Conservation (phyloP, 2,329 filamentous ascomycete species). For the Aureobasidium sp. region DNA sequence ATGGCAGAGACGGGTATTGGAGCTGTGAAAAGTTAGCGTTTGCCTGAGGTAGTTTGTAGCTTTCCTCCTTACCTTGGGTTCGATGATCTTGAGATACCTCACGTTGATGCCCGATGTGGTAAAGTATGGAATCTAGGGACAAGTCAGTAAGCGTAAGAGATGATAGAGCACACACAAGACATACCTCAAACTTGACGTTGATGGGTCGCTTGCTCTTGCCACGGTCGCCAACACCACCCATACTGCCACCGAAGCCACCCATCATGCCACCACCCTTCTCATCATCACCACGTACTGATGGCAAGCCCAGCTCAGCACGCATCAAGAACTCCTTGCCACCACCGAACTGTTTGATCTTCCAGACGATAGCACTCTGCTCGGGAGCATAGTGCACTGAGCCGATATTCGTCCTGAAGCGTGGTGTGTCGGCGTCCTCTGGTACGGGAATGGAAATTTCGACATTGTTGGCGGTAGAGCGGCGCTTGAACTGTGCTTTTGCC, state of each 20-base stretch:
- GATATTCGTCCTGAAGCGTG: constrained; percentile 94
- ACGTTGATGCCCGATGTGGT: constrained; percentile 99
- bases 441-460: constrained; percentile 97
- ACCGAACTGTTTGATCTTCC: constrained; percentile 99
- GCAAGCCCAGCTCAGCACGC: constrained; percentile 90
- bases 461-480: constrained; percentile 94
- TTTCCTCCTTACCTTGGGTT: constrained; percentile 71
- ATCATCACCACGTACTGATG: constrained; percentile 89
- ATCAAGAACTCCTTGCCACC: constrained; percentile 98
- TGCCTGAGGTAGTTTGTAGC: not conserved
- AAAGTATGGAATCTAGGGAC: constrained; percentile 79
- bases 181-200: constrained; percentile 86
- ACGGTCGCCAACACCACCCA: constrained; percentile 83
- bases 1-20: constrained; percentile 95
- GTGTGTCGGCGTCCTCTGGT: constrained; percentile 92
- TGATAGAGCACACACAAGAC: not conserved
- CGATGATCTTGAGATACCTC: constrained; percentile 96
- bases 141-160: not conserved
- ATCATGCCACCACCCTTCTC: constrained; percentile 97
- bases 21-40: constrained; percentile 49
- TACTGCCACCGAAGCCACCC: constrained; percentile 90
- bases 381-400: constrained; percentile 96
- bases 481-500: constrained; percentile 95
- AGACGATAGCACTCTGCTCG: constrained; percentile 94
- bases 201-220: constrained; percentile 95